A percentile compares a stretch with the other conserved stretches of the same genome.
Conservation (phyloP, 768 basidiomycete species). For the Royoungia palumana region DNA sequence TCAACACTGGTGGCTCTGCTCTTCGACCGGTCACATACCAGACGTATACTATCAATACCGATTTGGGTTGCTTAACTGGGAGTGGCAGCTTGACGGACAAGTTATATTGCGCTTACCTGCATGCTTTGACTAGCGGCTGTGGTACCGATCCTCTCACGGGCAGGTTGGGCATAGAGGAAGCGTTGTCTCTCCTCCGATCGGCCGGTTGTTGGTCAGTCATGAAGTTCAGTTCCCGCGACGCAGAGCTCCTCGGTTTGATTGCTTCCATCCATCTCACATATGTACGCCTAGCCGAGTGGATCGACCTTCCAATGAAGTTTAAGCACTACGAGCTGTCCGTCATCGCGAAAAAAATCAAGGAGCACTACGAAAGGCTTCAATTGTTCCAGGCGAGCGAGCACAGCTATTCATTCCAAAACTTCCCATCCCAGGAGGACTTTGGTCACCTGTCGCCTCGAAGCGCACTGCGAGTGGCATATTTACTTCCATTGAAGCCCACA, state of each 20-base stretch:
- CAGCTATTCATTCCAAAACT: background rate
- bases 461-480: constrained; percentile 10
- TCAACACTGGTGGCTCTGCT: background rate
- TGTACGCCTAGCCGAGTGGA: constrained; percentile 42
- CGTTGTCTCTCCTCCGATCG: constrained; percentile 37
- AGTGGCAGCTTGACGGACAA: constrained; percentile 26
- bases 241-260: constrained; percentile 33
- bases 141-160: constrained; percentile 44
- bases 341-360: constrained; percentile 27
- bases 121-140: constrained; percentile 43
- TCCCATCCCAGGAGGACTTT: constrained; percentile 3
- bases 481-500: constrained; percentile 14
- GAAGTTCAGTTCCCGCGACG: constrained; percentile 28
- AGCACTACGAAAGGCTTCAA: constrained; percentile 18
- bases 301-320: constrained; percentile 13
- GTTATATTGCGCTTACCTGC: constrained; percentile 42
- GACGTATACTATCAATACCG: constrained; percentile 29
- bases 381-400: constrained; percentile 5
- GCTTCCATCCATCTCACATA: constrained; percentile 29
- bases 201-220: constrained; percentile 41
- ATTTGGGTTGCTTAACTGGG: constrained; percentile 29
- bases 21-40: constrained; percentile 18
- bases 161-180: constrained; percentile 44
- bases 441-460: constrained; percentile 13
- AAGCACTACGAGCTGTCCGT: constrained; percentile 32